A percentile compares a stretch with the other conserved stretches of the same genome.
Evolutionary conservation across 2,329 filamentous ascomycete species (phyloP).

Genomic region (Helminthosporium solani): DNA sequence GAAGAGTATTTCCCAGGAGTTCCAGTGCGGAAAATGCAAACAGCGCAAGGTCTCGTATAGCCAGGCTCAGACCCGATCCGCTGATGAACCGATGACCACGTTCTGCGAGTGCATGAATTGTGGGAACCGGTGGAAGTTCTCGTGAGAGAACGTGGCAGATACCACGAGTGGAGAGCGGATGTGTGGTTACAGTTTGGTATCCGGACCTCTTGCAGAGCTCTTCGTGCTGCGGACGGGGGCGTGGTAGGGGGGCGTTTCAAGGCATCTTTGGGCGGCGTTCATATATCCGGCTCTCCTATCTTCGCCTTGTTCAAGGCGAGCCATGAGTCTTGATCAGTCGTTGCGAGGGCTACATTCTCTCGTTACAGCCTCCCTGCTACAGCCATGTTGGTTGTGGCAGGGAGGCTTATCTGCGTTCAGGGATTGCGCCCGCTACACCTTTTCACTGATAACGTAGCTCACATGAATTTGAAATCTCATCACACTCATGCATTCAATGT

Average conservation of each 20-base stretch:
- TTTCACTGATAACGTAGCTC: not conserved
- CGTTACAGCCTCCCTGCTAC: not conserved
- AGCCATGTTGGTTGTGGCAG: not conserved
- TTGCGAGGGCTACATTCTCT: not conserved
- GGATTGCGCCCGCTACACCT: not conserved
- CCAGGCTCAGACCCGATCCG: slow-evolving; percentile 91
- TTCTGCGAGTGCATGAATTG: slow-evolving; percentile 57
- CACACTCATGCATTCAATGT: too few species aligned
- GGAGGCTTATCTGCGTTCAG: not conserved
- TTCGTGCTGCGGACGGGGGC: too few species aligned
- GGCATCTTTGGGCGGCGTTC: too few species aligned
- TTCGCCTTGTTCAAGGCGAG: too few species aligned
- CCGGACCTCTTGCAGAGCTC: too few species aligned
- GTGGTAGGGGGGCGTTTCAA: too few species aligned
- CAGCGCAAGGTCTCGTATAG: slow-evolving; percentile 94
- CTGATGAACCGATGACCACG: slow-evolving; percentile 79
- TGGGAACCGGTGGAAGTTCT: slow-evolving; percentile 54
- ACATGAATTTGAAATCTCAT: too few species aligned
- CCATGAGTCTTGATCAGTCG: not conserved
- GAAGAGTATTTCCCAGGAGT: slow-evolving; percentile 82
- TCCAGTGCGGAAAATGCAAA: slow-evolving; percentile 89
- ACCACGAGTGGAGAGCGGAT: too few species aligned
- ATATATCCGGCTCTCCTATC: too few species aligned
- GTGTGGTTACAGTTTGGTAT: too few species aligned
- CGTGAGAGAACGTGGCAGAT: slow-evolving; percentile 17